A percentile compares a stretch with the other conserved stretches of the same genome.
phyloP scores from a whole-genome alignment of 805 yeast genomes.

The Cyberlindnera maclurae region DNA sequence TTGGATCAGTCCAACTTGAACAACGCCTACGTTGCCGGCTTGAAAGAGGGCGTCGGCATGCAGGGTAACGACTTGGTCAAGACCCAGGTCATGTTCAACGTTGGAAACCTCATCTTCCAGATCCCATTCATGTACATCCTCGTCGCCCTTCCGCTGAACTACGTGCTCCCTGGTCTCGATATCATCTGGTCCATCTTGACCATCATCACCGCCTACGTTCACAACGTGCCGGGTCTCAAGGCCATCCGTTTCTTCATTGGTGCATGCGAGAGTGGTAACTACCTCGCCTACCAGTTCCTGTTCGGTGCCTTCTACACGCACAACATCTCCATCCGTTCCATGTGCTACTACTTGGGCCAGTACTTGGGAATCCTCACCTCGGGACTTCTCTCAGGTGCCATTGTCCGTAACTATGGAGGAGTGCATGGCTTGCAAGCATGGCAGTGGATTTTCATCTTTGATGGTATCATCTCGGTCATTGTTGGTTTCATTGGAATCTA shows the following conservation, averaged over 20 bases:
- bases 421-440: slow-evolving; percentile 43
- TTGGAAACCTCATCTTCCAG: slow-evolving; percentile 56
- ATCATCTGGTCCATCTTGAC: slow-evolving; percentile 60
- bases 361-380: not conserved
- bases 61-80: slow-evolving; percentile 56
- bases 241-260: slow-evolving; percentile 34
- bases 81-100: slow-evolving; percentile 49
- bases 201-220: slow-evolving; percentile 36
- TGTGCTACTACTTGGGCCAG: slow-evolving; percentile 50
- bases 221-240: slow-evolving; percentile 23
- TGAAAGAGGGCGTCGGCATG: slow-evolving; percentile 48
- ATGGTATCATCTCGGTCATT: slow-evolving; percentile 45
- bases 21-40: slow-evolving; percentile 62
- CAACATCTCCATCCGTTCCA: slow-evolving; percentile 48
- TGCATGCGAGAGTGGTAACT: too few relatives aligned
- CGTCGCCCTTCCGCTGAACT: slow-evolving; percentile 14
- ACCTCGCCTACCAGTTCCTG: slow-evolving; percentile 43
- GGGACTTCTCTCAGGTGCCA: slow-evolving; percentile 32
- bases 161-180: not conserved
- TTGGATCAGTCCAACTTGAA: slow-evolving; percentile 52
- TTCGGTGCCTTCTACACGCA: slow-evolving; percentile 54
- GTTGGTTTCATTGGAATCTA: slow-evolving; percentile 4
- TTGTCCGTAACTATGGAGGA: too few relatives aligned
- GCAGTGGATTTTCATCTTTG: slow-evolving; percentile 65
- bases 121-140: slow-evolving; percentile 54